Evolutionary conservation across 192 early-diverging fungal genomes (phyloP).

Genomic region (Linnemannia elongata): DNA sequence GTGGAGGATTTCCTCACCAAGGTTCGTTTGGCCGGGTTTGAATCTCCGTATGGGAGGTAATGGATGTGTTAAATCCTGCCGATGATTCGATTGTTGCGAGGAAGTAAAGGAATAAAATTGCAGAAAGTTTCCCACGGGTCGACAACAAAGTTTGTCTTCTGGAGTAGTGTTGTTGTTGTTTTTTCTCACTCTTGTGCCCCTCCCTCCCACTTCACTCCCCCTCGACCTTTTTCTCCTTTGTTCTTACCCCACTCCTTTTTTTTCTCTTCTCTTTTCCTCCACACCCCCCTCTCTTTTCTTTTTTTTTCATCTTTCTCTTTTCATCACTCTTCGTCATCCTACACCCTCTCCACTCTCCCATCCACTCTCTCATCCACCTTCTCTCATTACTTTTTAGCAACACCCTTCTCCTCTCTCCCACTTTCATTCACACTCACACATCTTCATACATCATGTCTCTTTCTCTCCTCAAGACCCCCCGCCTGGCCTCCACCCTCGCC

Average conservation of each 20-base stretch:
- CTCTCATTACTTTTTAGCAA: background rate
- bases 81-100: background rate
- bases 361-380: background rate
- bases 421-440: background rate
- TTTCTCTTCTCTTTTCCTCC: background rate
- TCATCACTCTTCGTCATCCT: background rate
- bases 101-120: background rate
- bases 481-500: slow-evolving; percentile 25
- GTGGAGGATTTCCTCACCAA: background rate
- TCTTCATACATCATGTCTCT: slow-evolving; percentile 33
- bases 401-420: background rate
- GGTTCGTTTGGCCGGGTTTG: background rate
- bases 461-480: slow-evolving; percentile 17
- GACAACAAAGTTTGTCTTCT: background rate
- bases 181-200: slow-evolving; percentile 5
- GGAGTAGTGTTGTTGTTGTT: background rate
- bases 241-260: slow-evolving; percentile 10
- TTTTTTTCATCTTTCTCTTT: background rate
- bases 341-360: slow-evolving; percentile 17
- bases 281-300: background rate
- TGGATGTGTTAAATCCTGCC: background rate
- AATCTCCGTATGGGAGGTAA: background rate
- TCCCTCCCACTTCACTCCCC: background rate
- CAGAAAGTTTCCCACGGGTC: slow-evolving; percentile 3
- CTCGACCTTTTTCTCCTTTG: slow-evolving; percentile 5